phyloP scores from a whole-genome alignment of 495 filamentous ascomycete genomes.

The Neurospora tetrasperma region DNA sequence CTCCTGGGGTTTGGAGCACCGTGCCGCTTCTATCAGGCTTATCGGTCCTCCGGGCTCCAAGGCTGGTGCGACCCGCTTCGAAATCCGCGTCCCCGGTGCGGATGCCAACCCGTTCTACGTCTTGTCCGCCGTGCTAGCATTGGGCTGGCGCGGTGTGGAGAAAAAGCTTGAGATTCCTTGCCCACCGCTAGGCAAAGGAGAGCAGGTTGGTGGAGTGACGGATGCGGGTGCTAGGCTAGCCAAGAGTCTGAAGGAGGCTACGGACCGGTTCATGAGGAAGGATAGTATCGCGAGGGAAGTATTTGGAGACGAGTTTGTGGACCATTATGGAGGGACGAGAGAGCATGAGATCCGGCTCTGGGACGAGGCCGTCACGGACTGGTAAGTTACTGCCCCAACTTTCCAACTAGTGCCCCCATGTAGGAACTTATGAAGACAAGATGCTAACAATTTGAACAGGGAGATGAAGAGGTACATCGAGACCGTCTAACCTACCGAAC shows the following conservation, averaged over 20 bases:
- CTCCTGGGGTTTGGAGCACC: conserved; percentile 92
- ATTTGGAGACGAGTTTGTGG: conserved; percentile 90
- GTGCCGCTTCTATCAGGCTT: conserved; percentile 79
- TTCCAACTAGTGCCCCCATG: not conserved
- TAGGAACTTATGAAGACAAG: not conserved
- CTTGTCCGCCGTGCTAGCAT: conserved; percentile 71
- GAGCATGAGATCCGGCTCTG: conserved; percentile 84
- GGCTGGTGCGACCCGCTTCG: conserved; percentile 78
- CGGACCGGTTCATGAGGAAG: conserved; percentile 55
- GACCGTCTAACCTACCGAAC: conserved; percentile 39
- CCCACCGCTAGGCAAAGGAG: conserved; percentile 72
- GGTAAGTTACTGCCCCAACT: conserved; percentile 40
- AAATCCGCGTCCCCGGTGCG: conserved; percentile 82
- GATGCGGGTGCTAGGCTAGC: conserved; percentile 67
- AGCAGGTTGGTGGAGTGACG: conserved; percentile 58
- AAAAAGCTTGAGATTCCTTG: conserved; percentile 76
- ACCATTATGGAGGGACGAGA: conserved; percentile 87
- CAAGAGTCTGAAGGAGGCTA: conserved; percentile 74
- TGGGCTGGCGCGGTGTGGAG: conserved; percentile 83
- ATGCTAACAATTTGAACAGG: conserved; percentile 26
- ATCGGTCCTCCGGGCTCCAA: conserved; percentile 80
- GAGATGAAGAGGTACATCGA: conserved; percentile 66
- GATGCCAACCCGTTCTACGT: conserved; percentile 86
- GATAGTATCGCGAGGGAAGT: conserved; percentile 83
- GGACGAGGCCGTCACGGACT: conserved; percentile 94